Evolutionary conservation across 805 yeast species (phyloP), one percentile per base, ranked within the genome.

Genomic region (Spathaspora boniae): DNA sequence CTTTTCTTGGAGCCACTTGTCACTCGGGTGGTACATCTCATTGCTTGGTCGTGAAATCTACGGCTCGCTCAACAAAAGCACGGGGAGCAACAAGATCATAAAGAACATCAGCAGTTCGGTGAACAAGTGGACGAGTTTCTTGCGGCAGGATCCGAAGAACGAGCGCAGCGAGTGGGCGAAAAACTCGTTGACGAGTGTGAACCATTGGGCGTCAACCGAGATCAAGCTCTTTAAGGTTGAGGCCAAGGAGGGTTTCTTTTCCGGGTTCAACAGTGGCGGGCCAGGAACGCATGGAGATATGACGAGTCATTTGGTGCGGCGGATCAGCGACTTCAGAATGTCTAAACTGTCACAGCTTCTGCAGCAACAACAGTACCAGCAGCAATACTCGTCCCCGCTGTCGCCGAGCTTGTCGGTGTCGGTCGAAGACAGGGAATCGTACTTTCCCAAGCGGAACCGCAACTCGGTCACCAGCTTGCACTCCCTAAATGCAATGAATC

Each of bases 11-110:
- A 71, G 75, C 26, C 62, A 61, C 35, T 50, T 68, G 16, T 78
- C 86, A 0, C 59, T 84, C 16, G 89, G 88, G 0, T 86, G 95
- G 95, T 85, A 85, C 55, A 68, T 72, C 26, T 71, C 83, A 4
- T 61, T 82, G 7, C 48, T 85, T 17, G 82, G 85, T 80, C 76
- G 80, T 2, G 59, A 65, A 21, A 69, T 82, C 0, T 82, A 68
- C 46, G 45, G 52, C 34, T 41, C 60, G 17, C 53, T 58, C 9
- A 45, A 45, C 25, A 31, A 33, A 6, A 45, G 41, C 38, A 42
- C 49, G 17, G 53, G 60, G 6, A 53, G 46, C 33, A 56, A 47
- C 31, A 54, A 55, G 18, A 47, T 69, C 45, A 76, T 45, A 60
- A 67, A 56, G 40, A 76, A 61, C 43, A 34, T 68, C 9, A 50